Evolutionary conservation across 805 yeast genomes (phyloP).

Genomic region (Lipomyces sp.): DNA sequence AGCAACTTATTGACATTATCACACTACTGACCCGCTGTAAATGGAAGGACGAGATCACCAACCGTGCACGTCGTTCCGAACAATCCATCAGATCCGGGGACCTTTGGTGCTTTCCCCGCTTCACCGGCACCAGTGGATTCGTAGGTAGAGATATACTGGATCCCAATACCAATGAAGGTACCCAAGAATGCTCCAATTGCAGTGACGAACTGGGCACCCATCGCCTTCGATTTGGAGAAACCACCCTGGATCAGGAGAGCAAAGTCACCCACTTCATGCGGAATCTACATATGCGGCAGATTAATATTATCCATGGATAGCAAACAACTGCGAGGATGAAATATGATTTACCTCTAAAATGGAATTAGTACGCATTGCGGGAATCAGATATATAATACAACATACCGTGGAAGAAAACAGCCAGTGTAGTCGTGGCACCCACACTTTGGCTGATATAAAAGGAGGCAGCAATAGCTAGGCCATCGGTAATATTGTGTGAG

Average conservation of each 20-base stretch:
- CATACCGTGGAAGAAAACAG: slow-evolving; percentile 67
- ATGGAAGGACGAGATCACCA: slow-evolving; percentile 64
- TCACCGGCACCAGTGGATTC: slow-evolving; percentile 23
- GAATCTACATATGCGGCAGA: slow-evolving; percentile 51
- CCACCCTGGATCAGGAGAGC: slow-evolving; percentile 74
- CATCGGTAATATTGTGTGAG: slow-evolving; percentile 77
- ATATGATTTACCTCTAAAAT: neutral
- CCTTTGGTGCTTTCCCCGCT: slow-evolving; percentile 16
- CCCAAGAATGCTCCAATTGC: slow-evolving; percentile 70
- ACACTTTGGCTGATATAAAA: slow-evolving; percentile 63
- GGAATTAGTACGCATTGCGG: neutral
- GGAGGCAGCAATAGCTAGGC: slow-evolving; percentile 72
- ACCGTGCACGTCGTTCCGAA: slow-evolving; percentile 58
- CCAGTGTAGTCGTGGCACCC: slow-evolving; percentile 72
- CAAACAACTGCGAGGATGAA: neutral
- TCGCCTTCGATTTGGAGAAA: slow-evolving; percentile 65
- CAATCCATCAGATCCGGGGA: slow-evolving; percentile 45
- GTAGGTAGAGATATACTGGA: slow-evolving; percentile 43
- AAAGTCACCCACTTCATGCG: slow-evolving; percentile 82
- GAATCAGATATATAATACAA: neutral
- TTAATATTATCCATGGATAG: neutral
- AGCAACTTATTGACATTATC: neutral
- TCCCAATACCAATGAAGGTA: slow-evolving; percentile 63
- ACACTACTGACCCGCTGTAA: slow-evolving; percentile 62
- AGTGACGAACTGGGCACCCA: slow-evolving; percentile 68